A percentile compares a stretch with the other conserved stretches of the same genome.
These are phyloP conservation scores for Pleurotus pulmonarius DNA, from an alignment of 768 basidiomycete species.

Conservation along the genomic window DNA sequence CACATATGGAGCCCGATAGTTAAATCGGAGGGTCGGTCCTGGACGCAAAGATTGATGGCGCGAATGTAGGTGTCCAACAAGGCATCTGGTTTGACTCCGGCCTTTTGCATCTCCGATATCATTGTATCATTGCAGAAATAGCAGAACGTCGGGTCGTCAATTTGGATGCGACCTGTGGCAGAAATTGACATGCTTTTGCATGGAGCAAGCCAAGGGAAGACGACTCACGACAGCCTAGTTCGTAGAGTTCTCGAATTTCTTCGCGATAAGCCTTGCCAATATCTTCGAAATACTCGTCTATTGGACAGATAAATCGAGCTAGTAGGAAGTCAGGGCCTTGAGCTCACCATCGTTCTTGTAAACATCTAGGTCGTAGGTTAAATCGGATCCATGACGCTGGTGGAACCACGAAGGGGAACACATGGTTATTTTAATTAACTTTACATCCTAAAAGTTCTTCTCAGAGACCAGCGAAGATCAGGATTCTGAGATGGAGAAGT, in stretches of 20 bases:
- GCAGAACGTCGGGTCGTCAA: slow-evolving; percentile 51
- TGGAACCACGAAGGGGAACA: slow-evolving; percentile 74
- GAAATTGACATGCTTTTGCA: neutral
- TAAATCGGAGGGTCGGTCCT: slow-evolving; percentile 51
- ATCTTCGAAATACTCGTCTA: slow-evolving; percentile 51
- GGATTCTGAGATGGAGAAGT: neutral
- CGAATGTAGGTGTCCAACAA: slow-evolving; percentile 68
- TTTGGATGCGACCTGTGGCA: slow-evolving; percentile 42
- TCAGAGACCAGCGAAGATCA: slow-evolving; percentile 9
- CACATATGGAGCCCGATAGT: slow-evolving; percentile 59
- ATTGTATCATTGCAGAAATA: slow-evolving; percentile 66
- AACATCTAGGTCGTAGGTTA: slow-evolving; percentile 52
- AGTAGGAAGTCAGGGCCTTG: neutral
- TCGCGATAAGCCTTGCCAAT: slow-evolving; percentile 43
- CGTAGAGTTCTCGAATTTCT: slow-evolving; percentile 45
- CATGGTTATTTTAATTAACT: slow-evolving; percentile 66
- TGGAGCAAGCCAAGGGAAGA: slow-evolving; percentile 16
- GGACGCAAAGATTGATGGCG: slow-evolving; percentile 55
- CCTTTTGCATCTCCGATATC: slow-evolving; percentile 50
- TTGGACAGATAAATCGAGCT: neutral
- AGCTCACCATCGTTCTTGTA: slow-evolving; percentile 56
- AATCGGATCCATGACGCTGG: slow-evolving; percentile 58
- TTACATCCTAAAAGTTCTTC: slow-evolving; percentile 44
- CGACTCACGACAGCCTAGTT: slow-evolving; percentile 45
- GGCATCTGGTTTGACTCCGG: slow-evolving; percentile 56